Evolutionary conservation across 1,284 basidiomycete genomes (phyloP).

Genomic region (Melampsora americana): DNA sequence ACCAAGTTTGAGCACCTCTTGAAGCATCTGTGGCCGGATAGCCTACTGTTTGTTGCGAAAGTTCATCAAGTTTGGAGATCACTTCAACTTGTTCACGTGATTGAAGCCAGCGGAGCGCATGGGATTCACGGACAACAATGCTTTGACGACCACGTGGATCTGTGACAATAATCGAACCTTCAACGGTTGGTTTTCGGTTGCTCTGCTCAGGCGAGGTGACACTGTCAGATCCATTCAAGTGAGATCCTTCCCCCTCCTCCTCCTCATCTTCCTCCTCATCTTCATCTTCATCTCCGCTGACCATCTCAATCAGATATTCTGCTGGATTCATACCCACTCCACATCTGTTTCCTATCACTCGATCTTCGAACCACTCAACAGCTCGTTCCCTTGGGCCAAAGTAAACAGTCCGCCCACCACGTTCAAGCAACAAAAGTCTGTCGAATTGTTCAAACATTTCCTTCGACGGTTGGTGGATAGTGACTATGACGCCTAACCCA

Average conservation of each 20-base stretch:
- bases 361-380: slow-evolving; percentile 36
- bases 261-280: neutral
- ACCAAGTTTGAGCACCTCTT: slow-evolving; percentile 16
- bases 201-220: neutral
- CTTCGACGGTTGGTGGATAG: slow-evolving; percentile 50
- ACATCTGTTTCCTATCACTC: slow-evolving; percentile 4
- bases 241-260: neutral
- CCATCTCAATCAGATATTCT: slow-evolving; percentile 40
- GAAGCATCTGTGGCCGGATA: slow-evolving; percentile 17
- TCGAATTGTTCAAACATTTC: slow-evolving; percentile 47
- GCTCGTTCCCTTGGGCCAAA: slow-evolving; percentile 31
- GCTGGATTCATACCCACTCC: slow-evolving; percentile 25
- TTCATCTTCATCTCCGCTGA: neutral
- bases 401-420: slow-evolving; percentile 29
- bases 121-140: neutral
- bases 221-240: no score
- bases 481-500: slow-evolving; percentile 48
- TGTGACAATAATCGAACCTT: neutral
- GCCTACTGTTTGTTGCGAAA: slow-evolving; percentile 20
- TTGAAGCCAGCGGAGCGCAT: slow-evolving; percentile 16
- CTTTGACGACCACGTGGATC: neutral
- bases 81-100: slow-evolving; percentile 14
- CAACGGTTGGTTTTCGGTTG: neutral
- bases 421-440: slow-evolving; percentile 22
- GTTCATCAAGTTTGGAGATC: slow-evolving; percentile 8